Percentiles rank a stretch among this genome's conserved stretches.
These are phyloP conservation scores for Mytilinidion resinicola DNA, from an alignment of 495 filamentous ascomycete genomes.

Conservation along the genomic window DNA sequence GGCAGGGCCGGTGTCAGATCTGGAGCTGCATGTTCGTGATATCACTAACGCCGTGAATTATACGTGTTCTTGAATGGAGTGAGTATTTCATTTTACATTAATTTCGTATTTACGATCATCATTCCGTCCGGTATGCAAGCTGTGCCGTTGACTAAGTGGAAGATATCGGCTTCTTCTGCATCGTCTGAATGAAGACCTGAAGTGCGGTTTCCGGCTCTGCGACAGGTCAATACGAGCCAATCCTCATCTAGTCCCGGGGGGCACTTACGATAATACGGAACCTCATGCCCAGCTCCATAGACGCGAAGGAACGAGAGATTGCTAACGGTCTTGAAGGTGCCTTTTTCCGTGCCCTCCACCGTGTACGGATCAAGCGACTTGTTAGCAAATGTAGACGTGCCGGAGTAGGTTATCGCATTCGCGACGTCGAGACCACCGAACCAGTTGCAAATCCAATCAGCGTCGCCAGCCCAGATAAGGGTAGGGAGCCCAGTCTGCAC, in stretches of 20 bases:
- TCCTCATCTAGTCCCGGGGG: not conserved
- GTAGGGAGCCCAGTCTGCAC: conserved; percentile 45
- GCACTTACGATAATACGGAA: conserved; percentile 44
- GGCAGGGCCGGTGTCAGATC: too few species aligned
- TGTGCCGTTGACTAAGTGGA: conserved; percentile 29
- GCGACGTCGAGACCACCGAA: conserved; percentile 42
- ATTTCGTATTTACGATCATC: too few species aligned
- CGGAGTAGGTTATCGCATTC: conserved; percentile 33
- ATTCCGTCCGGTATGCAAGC: too few species aligned
- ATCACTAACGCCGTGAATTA: too few species aligned
- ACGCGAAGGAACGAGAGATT: conserved; percentile 49
- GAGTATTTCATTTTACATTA: too few species aligned
- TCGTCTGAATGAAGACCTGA: conserved; percentile 49
- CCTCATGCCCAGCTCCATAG: conserved; percentile 49
- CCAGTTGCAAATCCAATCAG: conserved; percentile 51
- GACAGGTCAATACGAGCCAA: not conserved
- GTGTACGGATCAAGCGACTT: conserved; percentile 42
- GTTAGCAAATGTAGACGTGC: conserved; percentile 37
- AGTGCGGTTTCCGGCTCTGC: conserved; percentile 42
- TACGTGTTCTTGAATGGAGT: too few species aligned
- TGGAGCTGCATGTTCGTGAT: too few species aligned
- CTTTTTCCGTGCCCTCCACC: conserved; percentile 42
- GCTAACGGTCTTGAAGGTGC: conserved; percentile 46
- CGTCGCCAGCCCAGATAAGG: conserved; percentile 50
- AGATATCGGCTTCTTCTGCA: conserved; percentile 36